phyloP scores from a whole-genome alignment of 1,284 basidiomycete genomes.

The Dichomitus squalens region DNA sequence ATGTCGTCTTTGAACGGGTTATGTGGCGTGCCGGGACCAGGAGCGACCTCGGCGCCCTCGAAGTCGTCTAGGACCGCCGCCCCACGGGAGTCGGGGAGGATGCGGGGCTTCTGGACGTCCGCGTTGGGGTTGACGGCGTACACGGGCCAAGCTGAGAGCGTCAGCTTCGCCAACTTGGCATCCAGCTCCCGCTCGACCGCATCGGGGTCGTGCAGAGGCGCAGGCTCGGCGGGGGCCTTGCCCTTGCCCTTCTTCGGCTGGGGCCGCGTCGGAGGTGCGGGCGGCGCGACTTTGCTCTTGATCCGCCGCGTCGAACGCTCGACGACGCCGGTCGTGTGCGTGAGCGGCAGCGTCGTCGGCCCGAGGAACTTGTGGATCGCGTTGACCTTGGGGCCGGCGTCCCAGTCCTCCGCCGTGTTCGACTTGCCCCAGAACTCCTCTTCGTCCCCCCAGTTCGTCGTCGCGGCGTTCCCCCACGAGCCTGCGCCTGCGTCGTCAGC shows the following conservation, averaged over 20 bases:
- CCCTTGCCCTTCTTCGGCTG: constrained; percentile 20
- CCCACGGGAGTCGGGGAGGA: constrained; percentile 48
- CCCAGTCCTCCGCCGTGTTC: constrained; percentile 21
- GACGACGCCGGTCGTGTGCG: constrained; percentile 53
- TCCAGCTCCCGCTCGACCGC: constrained; percentile 55
- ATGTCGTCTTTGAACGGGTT: constrained; percentile 56
- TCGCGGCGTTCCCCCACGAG: not conserved
- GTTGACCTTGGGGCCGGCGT: constrained; percentile 22
- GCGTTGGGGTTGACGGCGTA: constrained; percentile 41
- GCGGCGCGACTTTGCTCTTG: constrained; percentile 33
- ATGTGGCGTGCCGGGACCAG: constrained; percentile 33
- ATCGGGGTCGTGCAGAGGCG: constrained; percentile 26
- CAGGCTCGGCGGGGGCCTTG: constrained; percentile 1
- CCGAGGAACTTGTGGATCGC: constrained; percentile 46
- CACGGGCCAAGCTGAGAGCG: constrained; percentile 55
- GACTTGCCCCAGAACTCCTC: not conserved
- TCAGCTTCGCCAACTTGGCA: constrained; percentile 47
- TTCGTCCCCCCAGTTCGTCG: not conserved
- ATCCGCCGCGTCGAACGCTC: constrained; percentile 55
- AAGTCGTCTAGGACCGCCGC: constrained; percentile 34
- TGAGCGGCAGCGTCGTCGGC: constrained; percentile 43
- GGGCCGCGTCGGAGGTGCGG: constrained; percentile 12
- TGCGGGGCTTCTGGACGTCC: constrained; percentile 40
- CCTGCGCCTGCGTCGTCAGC: constrained; percentile 1
- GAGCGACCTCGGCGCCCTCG: constrained; percentile 5